Evolutionary conservation across 1,284 basidiomycete species (phyloP), one percentile per base, ranked within the genome.

Genomic region (Heterobasidion parviporum): DNA sequence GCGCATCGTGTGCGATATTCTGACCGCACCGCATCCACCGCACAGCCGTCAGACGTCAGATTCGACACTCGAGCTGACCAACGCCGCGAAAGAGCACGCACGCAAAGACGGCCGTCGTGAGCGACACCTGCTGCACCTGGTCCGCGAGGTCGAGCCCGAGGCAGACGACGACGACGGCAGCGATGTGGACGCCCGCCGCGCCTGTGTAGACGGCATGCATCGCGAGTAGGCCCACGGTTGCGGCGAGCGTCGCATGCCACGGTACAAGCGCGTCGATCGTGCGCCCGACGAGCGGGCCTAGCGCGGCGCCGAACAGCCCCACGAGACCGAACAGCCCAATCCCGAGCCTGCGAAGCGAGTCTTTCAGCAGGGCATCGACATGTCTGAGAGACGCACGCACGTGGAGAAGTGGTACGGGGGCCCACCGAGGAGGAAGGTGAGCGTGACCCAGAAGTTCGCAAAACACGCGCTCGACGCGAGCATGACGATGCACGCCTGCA

Each of bases 261-360:
- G 78, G 75, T 0, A 76, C 71, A 49, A 82, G 68, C 2, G 67
- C 62, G 61, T 84, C 81, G 49, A 83, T 71, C 4, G 76, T 64
- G 34, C 72, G 70, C 0, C 82, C 82, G 52, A 77, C 70, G 50
- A 79, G 67, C 0, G 81, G 80, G 0, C 77, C 77, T 18, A 73
- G 65, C 18, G 71, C 60, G 10, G 81, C 77, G 34, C 71, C 72
- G 18, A 76, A 61, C 46, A 79, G 68, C 6, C 82, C 82, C 3
- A 82, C 66, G 2, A 82, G 69, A 8, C 80, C 81, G 60, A 83
- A 81, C 2, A 83, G 68, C n/a, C 81, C 80, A 51, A 80, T 82
- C 10, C 73, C 65, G 35, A 82, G 63, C 0, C 74, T 77, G 36
- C 46, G 18, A 8, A 18, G 12, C n/a, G 5, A n/a, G n/a, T n/a